Conservation (phyloP, 2,329 filamentous ascomycete genomes). For the Penicillium glabrum region DNA sequence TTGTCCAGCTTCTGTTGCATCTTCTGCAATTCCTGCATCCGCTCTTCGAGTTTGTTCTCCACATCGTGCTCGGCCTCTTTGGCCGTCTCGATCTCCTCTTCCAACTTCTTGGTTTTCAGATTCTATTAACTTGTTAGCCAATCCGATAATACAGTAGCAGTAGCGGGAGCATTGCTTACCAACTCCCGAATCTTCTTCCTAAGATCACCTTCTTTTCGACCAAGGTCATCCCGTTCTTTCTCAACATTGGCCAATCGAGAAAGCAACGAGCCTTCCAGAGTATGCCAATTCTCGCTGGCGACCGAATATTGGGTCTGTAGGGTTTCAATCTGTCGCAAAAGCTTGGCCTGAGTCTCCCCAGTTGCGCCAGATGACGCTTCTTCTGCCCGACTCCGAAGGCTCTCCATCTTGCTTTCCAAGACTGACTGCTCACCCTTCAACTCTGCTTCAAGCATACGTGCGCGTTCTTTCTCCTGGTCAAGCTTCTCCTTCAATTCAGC, state of each 20-base stretch:
- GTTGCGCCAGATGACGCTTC: slow-evolving; percentile 81
- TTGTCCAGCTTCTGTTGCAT: slow-evolving; percentile 42
- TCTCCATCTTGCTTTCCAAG: slow-evolving; percentile 86
- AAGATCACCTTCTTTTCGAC: slow-evolving; percentile 80
- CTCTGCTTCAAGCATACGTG: slow-evolving; percentile 69
- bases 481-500: slow-evolving; percentile 71
- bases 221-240: slow-evolving; percentile 85
- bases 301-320: slow-evolving; percentile 93
- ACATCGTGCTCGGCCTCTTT: slow-evolving; percentile 42
- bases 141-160: neutral
- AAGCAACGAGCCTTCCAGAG: slow-evolving; percentile 83
- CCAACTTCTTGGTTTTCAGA: slow-evolving; percentile 64
- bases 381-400: slow-evolving; percentile 79
- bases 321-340: slow-evolving; percentile 91
- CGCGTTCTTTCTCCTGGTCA: slow-evolving; percentile 69
- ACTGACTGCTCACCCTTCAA: slow-evolving; percentile 73
- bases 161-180: slow-evolving; percentile 50
- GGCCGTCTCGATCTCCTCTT: slow-evolving; percentile 78
- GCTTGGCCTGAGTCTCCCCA: slow-evolving; percentile 82
- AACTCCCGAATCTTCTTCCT: slow-evolving; percentile 85
- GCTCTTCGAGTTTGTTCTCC: slow-evolving; percentile 60
- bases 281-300: slow-evolving; percentile 96
- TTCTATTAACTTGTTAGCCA: slow-evolving; percentile 50
- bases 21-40: slow-evolving; percentile 59
- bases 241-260: slow-evolving; percentile 76